These are phyloP conservation scores for Dryas alaskensis DNA, from an alignment of 306 rosid genomes.

Conservation along the genomic window DNA sequence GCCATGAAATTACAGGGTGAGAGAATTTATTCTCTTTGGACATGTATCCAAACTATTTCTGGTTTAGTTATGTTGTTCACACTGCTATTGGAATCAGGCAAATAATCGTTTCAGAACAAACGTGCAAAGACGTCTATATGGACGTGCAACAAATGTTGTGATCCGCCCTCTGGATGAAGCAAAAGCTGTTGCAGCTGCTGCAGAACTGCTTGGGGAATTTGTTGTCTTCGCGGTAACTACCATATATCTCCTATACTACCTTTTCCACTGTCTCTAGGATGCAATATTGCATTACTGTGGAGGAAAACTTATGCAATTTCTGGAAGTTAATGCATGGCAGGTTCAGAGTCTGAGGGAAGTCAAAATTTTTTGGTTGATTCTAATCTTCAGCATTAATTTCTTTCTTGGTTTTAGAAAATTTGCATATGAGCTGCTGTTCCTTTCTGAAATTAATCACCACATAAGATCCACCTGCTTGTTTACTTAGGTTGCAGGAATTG, in stretches of 20 bases:
- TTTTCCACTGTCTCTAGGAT: not conserved
- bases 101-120: slow-evolving; percentile 12
- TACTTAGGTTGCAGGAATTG: slow-evolving; percentile 21
- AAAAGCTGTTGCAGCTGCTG: slow-evolving; percentile 20
- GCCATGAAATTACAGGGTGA: too few relatives aligned
- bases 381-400: not conserved
- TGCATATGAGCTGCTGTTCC: too few relatives aligned
- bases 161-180: slow-evolving; percentile 17
- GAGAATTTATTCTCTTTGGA: not conserved
- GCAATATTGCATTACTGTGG: not conserved
- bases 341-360: too few relatives aligned
- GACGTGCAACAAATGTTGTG: not conserved
- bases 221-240: slow-evolving; percentile 12
- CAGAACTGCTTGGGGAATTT: slow-evolving; percentile 10
- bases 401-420: not conserved
- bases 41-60: not conserved
- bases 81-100: slow-evolving; percentile 5
- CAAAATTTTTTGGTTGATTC: not conserved
- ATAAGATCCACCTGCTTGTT: not conserved
- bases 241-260: not conserved
- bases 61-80: not conserved
- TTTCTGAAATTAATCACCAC: not conserved
- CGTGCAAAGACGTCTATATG: slow-evolving; percentile 10
- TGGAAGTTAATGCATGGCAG: not conserved
- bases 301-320: not conserved